These are phyloP conservation scores for Saraca asoca DNA, from an alignment of 331 rosid genomes.

Conservation along the genomic window DNA sequence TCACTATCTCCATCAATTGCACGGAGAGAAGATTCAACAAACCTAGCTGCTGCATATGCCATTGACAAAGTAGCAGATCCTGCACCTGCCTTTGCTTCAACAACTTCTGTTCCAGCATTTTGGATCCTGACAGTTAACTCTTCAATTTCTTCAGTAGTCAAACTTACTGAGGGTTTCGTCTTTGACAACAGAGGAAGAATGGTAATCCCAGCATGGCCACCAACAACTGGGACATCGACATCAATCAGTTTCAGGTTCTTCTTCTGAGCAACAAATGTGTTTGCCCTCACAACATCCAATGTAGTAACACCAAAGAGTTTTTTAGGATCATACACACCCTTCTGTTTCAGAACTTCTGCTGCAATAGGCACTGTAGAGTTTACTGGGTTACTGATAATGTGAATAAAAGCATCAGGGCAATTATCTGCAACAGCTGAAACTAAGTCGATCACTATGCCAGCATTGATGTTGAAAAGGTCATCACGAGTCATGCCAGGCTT, in stretches of 20 bases:
- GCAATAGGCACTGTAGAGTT: conserved; percentile 71
- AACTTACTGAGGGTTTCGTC: conserved; percentile 55
- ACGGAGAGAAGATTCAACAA: conserved; percentile 66
- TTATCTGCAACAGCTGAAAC: conserved; percentile 63
- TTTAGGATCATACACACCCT: conserved; percentile 64
- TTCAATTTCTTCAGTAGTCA: conserved; percentile 52
- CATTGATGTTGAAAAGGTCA: conserved; percentile 67
- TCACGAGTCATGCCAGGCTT: conserved; percentile 78
- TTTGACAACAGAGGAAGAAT: conserved; percentile 60
- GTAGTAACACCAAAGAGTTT: conserved; percentile 68
- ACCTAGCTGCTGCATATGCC: conserved; percentile 73
- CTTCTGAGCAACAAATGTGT: conserved; percentile 65
- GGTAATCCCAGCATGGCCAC: conserved; percentile 71
- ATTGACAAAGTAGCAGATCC: conserved; percentile 70
- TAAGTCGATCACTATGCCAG: conserved; percentile 59
- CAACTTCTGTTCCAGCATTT: conserved; percentile 69
- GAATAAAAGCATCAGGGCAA: conserved; percentile 66
- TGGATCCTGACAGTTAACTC: conserved; percentile 57
- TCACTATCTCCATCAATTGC: conserved; percentile 65
- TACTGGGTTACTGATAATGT: conserved; percentile 63
- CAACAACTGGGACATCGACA: conserved; percentile 65
- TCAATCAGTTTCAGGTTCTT: conserved; percentile 63
- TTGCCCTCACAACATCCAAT: conserved; percentile 68
- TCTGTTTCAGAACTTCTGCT: conserved; percentile 56
- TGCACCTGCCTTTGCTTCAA: conserved; percentile 71